Base-by-base conservation (phyloP, 345 rosid genomes). In the Dipteronia dyeriana region DNA sequence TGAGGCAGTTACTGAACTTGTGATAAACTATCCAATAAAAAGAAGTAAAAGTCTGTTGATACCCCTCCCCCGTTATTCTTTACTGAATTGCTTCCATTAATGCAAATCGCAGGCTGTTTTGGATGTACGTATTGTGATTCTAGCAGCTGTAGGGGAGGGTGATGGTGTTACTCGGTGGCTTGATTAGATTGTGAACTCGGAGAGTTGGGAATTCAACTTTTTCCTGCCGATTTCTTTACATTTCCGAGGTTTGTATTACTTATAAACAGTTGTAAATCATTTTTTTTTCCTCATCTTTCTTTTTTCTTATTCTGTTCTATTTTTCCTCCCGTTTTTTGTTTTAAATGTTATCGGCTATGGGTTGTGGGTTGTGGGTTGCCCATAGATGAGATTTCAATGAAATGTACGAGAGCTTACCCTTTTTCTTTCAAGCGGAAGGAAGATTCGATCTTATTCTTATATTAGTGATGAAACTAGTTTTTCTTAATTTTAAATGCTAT, bases 161-260 rank as follows among this genome's bases (percentile, higher is more conserved):
- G 99, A 95, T 60, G 95, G 99, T 29, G 84, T 96, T 59, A 88
- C 94, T 47, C 97, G 99, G 17, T 96, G 97, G 98, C 86, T 94
- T 12, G 97, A 91, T 79, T 94, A 88, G 82, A 75, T 49, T 78
- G 75, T 83, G 59, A 74, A 75, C 56, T 22, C 60, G 5, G 47
- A 67, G 70, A 80, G 13, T 73, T 71, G 53, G 38, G 73, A 67
- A 20, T 65, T 26, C 38, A 29, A 16, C 25, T 66, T 67, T 67
- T 39, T 59, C 23, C 66, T 31, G 56, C 70, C 66, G 11, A 38
- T 67, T 67, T 62, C 60, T 65, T 72, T 41, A 56, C 39, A 81
- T 71, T 68, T 66, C 47, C 16, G 67, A 70, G 78, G 76, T 78
- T 67, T 78, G 73, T 79, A 62, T 65, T 75, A 60, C 79, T 73